Base-by-base conservation (phyloP, 2,329 filamentous ascomycete genomes). In the Monosporascus sp. region DNA sequence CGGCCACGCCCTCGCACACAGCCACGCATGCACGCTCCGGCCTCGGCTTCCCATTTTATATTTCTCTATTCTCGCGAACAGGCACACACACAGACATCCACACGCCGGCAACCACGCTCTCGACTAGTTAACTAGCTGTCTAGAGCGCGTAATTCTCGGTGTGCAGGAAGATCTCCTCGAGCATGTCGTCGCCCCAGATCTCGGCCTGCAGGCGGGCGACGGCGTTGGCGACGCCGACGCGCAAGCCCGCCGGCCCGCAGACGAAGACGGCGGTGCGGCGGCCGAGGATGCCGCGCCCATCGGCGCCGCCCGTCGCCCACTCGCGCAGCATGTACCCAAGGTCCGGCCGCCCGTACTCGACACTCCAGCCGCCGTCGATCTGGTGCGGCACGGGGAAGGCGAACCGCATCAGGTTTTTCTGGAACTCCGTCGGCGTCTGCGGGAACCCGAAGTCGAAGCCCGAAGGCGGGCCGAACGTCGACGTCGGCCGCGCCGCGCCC, bases 111-210 rank as follows among this genome's bases (percentile, higher is more conserved):
- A 9, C 31, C 3, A 3, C 11, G 31, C 31, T 35, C 11, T 35
- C 31, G 11, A 35, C 31, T 14, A 14, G 31, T 2, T 5, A 14
- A 4, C 11, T 35, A 14, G 9, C 5, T 35, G 9, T 50, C 78
- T 71, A 96, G 57, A 96, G 77, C 50, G 91, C 89, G 74, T 96
- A 97, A 70, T 97, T 97, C 77, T 97, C 93, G 3, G 92, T 89
- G 74, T 97, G 93, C 69, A 97, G 72, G 69, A 92, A 97, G 51
- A 97, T 88, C 79, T 97, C 93, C 67, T 97, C 92, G 47, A 88
- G 81, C 62, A 81, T 80, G 36, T 86, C 82, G 62, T 90, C 86
- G 6, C 81, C 85, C 87, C 90, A 91, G 49, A 97, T 91, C 70
- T 87, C 83, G 25, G 82, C 82, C 77, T 97, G 93, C 63, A 97